These are phyloP conservation scores for Neurospora hispaniola DNA, from an alignment of 495 filamentous ascomycete genomes.

Conservation along the genomic window DNA sequence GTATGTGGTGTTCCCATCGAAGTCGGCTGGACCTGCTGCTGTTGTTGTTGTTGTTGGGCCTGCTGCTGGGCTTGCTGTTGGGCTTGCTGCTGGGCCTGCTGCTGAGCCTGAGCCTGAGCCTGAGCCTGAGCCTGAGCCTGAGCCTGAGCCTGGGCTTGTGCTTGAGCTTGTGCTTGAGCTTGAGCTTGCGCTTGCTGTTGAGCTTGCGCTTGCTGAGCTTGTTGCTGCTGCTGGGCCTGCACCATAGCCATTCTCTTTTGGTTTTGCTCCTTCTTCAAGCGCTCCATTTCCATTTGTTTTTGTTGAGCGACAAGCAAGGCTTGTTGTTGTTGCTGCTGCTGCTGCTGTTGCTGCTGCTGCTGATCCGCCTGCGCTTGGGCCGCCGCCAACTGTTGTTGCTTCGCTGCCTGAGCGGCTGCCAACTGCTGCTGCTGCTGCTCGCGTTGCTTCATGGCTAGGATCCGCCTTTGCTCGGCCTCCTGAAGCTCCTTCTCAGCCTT, in stretches of 20 bases:
- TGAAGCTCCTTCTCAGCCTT: conserved; percentile 62
- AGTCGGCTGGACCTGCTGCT: background rate
- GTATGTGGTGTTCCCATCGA: background rate
- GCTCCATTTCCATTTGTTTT: background rate
- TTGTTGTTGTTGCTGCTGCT: conserved; percentile 24
- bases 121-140: conserved; percentile 24
- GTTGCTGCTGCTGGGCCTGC: conserved; percentile 22
- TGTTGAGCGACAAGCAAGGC: background rate
- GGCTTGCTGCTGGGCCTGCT: conserved; percentile 38
- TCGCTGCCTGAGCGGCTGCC: conserved; percentile 12
- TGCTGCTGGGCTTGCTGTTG: conserved; percentile 41
- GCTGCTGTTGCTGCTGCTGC: conserved; percentile 4
- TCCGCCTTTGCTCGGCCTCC: conserved; percentile 57
- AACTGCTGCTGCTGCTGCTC: conserved; percentile 10
- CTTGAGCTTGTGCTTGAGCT: conserved; percentile 30
- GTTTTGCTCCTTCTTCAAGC: conserved; percentile 3
- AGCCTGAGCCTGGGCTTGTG: conserved; percentile 14
- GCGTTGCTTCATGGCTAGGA: conserved; percentile 33
- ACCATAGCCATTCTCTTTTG: conserved; percentile 12
- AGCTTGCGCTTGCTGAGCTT: conserved; percentile 31
- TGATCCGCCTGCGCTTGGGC: conserved; percentile 25
- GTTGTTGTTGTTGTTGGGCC: conserved; percentile 25
- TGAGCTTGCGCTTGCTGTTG: conserved; percentile 40
- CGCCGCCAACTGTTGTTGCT: conserved; percentile 29
- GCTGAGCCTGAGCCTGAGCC: conserved; percentile 24